A percentile compares a stretch with the other conserved stretches of the same genome.
Conservation (phyloP, 768 basidiomycete genomes). For the Pleurotus eryngii region DNA sequence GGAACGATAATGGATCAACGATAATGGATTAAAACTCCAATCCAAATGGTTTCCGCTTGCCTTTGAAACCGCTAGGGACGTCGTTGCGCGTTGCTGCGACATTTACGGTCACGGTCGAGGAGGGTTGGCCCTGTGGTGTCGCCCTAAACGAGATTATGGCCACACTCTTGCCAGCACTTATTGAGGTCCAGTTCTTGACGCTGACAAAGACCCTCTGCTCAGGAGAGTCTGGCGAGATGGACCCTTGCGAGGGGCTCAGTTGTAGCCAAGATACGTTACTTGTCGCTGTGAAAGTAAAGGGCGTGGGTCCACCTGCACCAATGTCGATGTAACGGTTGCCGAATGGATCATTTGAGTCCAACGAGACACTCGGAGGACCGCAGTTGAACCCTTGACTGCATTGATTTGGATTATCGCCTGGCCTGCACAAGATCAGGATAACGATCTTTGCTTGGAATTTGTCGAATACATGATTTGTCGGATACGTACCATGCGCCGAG, state of each 20-base stretch:
- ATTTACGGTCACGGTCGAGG: conserved; percentile 25
- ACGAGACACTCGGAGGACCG: conserved; percentile 42
- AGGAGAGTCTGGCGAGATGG: conserved; percentile 41
- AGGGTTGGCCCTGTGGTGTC: conserved; percentile 36
- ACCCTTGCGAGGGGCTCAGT: conserved; percentile 43
- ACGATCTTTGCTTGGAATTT: not conserved
- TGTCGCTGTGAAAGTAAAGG: conserved; percentile 52
- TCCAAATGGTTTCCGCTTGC: conserved; percentile 22
- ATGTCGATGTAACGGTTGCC: conserved; percentile 58
- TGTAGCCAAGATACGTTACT: conserved; percentile 52
- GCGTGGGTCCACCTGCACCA: conserved; percentile 53
- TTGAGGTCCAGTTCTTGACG: conserved; percentile 54
- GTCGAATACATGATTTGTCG: conserved; percentile 8
- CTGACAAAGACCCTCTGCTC: conserved; percentile 53
- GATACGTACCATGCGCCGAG: conserved; percentile 51
- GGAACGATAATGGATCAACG: not conserved
- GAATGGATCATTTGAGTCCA: conserved; percentile 57
- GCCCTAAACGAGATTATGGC: conserved; percentile 47
- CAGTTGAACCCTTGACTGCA: conserved; percentile 49
- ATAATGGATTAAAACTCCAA: not conserved
- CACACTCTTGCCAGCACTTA: conserved; percentile 31
- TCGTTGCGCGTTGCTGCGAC: conserved; percentile 36
- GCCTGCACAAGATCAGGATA: conserved; percentile 33
- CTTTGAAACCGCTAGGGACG: conserved; percentile 44
- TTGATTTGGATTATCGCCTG: conserved; percentile 62